A percentile compares a stretch with the other conserved stretches of the same genome.
phyloP scores from a whole-genome alignment of 2,329 filamentous ascomycete genomes.

The Tolypocladium pustulatum region DNA sequence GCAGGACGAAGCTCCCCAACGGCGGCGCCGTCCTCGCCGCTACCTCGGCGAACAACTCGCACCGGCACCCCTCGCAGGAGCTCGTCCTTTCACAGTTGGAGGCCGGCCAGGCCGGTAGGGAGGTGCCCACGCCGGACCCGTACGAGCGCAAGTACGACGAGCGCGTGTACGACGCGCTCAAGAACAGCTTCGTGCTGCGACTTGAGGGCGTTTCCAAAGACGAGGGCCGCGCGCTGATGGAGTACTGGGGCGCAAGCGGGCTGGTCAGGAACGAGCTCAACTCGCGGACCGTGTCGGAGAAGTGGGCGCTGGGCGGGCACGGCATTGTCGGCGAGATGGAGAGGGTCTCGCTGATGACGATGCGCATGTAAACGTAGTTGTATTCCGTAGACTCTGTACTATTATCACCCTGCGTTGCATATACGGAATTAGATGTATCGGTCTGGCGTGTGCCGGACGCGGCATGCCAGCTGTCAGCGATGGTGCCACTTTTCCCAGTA shows the following conservation, averaged over 20 bases:
- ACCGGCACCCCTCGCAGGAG: slow-evolving; percentile 54
- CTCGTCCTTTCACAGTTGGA: slow-evolving; percentile 51
- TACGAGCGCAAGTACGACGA: slow-evolving; percentile 47
- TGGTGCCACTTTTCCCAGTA: background rate
- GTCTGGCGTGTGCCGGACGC: background rate
- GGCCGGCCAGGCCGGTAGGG: slow-evolving; percentile 28
- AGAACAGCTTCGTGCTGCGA: slow-evolving; percentile 39
- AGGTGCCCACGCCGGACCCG: slow-evolving; percentile 35
- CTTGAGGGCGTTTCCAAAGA: slow-evolving; percentile 60
- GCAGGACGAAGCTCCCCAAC: slow-evolving; percentile 47
- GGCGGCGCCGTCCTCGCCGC: slow-evolving; percentile 72
- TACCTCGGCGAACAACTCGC: slow-evolving; percentile 61
- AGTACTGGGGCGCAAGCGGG: slow-evolving; percentile 87
- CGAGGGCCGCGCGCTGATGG: slow-evolving; percentile 72
- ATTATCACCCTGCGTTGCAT: background rate
- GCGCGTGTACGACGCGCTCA: slow-evolving; percentile 42
- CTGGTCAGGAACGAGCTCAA: slow-evolving; percentile 62
- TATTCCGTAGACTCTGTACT: slow-evolving; percentile 15
- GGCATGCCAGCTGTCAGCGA: background rate
- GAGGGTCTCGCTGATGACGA: slow-evolving; percentile 43
- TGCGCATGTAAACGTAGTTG: slow-evolving; percentile 28
- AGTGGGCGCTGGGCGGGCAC: slow-evolving; percentile 73
- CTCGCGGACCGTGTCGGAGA: slow-evolving; percentile 62
- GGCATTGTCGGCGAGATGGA: slow-evolving; percentile 83
- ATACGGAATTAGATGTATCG: background rate